These are phyloP conservation scores for Whalleya microplaca DNA, from an alignment of 2,329 filamentous ascomycete genomes.

Conservation along the genomic window DNA sequence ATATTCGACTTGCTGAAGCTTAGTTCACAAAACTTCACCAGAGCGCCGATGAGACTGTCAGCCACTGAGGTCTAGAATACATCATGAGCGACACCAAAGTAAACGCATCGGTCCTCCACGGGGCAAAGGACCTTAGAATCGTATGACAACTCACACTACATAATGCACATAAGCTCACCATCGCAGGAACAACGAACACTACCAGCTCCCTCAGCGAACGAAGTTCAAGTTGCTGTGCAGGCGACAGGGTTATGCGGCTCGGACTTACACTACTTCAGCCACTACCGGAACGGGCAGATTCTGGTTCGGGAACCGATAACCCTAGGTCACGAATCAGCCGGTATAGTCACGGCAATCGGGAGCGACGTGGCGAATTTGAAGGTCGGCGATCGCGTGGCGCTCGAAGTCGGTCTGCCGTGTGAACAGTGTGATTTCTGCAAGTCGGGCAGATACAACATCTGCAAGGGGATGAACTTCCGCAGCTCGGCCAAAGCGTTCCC, in stretches of 20 bases:
- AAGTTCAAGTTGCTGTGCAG: slow-evolving; percentile 65
- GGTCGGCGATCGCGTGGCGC: slow-evolving; percentile 71
- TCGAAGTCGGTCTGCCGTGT: slow-evolving; percentile 61
- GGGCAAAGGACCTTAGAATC: slow-evolving; percentile 52
- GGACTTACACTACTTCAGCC: slow-evolving; percentile 69
- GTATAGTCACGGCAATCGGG: slow-evolving; percentile 64
- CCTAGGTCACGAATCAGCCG: slow-evolving; percentile 72
- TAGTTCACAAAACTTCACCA: neutral
- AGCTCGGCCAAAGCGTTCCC: slow-evolving; percentile 61
- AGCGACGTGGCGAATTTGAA: slow-evolving; percentile 58
- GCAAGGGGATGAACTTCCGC: slow-evolving; percentile 58
- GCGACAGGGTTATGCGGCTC: slow-evolving; percentile 70
- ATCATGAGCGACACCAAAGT: slow-evolving; percentile 37
- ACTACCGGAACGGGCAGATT: slow-evolving; percentile 69
- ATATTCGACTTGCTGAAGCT: neutral
- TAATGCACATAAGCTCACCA: neutral
- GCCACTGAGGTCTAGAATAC: neutral
- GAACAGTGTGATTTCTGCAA: slow-evolving; percentile 53
- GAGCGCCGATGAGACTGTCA: neutral
- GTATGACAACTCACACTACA: slow-evolving; percentile 39
- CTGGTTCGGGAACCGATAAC: slow-evolving; percentile 57
- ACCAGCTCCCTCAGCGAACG: slow-evolving; percentile 54
- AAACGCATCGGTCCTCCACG: slow-evolving; percentile 59
- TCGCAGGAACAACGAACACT: slow-evolving; percentile 58
- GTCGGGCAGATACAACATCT: slow-evolving; percentile 65